phyloP scores from a whole-genome alignment of 2,329 filamentous ascomycete genomes.

The Fusarium euwallaceae region DNA sequence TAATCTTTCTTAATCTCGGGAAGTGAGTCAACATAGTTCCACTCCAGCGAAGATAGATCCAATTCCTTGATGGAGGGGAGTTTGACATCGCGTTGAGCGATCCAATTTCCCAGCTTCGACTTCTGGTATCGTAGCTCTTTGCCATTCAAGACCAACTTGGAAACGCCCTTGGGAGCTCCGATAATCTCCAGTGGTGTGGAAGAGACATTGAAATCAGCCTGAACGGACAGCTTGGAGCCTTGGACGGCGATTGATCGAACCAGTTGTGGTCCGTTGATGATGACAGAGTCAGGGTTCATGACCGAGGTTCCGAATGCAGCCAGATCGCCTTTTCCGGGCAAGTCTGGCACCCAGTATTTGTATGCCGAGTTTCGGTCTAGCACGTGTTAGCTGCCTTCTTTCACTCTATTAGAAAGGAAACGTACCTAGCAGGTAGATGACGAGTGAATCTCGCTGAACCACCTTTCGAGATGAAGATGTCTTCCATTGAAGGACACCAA shows the following conservation, averaged over 20 bases:
- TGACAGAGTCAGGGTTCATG: conserved; percentile 51
- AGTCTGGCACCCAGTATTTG: conserved; percentile 75
- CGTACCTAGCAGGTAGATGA: conserved; percentile 58
- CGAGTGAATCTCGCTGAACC: conserved; percentile 54
- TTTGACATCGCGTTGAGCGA: conserved; percentile 61
- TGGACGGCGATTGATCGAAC: conserved; percentile 70
- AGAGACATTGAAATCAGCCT: conserved; percentile 76
- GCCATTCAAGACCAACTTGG: conserved; percentile 60
- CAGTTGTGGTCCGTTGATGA: conserved; percentile 75
- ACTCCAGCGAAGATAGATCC: conserved; percentile 68
- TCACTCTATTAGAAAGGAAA: too few species aligned
- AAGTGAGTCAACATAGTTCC: conserved; percentile 79
- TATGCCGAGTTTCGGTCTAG: conserved; percentile 75
- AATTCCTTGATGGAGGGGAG: conserved; percentile 68
- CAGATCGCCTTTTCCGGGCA: conserved; percentile 52
- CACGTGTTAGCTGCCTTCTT: background rate
- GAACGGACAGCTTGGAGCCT: conserved; percentile 70
- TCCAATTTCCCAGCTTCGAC: conserved; percentile 61
- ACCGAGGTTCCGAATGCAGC: conserved; percentile 52
- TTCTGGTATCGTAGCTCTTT: conserved; percentile 52
- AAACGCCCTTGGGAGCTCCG: conserved; percentile 66
- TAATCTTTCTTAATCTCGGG: conserved; percentile 76
- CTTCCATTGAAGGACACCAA: conserved; percentile 51
- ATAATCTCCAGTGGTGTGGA: conserved; percentile 78
- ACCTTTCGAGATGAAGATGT: conserved; percentile 47